Conservation (phyloP, 306 rosid species). For the Acacia melanoxylon region DNA sequence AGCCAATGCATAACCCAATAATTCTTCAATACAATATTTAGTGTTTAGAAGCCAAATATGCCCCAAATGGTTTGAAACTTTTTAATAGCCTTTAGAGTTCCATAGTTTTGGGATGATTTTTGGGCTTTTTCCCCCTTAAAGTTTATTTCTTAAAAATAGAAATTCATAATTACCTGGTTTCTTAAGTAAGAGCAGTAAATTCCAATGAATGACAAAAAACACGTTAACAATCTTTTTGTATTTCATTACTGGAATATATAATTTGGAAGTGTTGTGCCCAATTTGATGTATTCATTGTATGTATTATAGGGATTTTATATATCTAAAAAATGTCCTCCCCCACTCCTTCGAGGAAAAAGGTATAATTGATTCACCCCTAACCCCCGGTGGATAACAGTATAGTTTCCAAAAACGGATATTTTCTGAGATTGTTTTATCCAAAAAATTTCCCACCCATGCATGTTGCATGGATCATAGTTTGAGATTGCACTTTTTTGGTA, state of each 20-base stretch:
- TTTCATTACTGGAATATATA: neutral
- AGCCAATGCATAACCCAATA: neutral
- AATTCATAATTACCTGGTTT: conserved; percentile 6
- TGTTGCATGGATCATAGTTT: conserved; percentile 14
- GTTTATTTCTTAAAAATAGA: neutral
- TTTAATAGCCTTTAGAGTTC: neutral
- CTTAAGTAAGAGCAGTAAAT: neutral
- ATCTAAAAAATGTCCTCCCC: neutral
- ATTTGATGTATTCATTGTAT: neutral
- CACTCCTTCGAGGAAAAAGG: neutral
- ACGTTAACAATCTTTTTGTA: conserved; percentile 1
- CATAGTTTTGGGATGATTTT: neutral
- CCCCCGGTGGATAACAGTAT: neutral
- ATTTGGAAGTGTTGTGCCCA: neutral
- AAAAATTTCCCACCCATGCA: neutral
- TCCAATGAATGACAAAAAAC: neutral
- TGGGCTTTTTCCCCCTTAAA: neutral
- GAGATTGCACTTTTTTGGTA: neutral
- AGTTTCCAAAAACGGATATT: neutral
- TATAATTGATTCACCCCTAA: too few relatives aligned
- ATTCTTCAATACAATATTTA: neutral
- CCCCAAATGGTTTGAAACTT: neutral
- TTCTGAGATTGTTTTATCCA: neutral
- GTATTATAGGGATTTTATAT: neutral
- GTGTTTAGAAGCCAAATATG: neutral